These are phyloP conservation scores for Keithomyces neogunnii DNA, from an alignment of 2,329 filamentous ascomycete genomes.

Conservation along the genomic window DNA sequence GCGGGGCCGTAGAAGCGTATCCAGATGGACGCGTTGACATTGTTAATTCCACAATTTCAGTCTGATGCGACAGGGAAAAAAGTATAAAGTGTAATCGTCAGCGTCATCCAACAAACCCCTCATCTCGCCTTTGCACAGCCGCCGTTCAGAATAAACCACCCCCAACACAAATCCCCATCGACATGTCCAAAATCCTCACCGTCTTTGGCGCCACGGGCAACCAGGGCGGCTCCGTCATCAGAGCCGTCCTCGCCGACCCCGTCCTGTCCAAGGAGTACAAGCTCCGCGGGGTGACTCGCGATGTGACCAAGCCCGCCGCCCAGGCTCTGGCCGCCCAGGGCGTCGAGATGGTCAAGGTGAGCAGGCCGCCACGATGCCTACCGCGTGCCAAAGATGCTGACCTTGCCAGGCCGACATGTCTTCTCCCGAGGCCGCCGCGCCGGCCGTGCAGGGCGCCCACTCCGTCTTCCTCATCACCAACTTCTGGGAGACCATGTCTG, in stretches of 20 bases:
- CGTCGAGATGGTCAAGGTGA: constrained; percentile 32
- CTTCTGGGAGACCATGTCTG: constrained; percentile 25
- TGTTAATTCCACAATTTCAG: background rate
- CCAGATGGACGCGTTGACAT: no score
- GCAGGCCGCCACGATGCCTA: constrained; percentile 6
- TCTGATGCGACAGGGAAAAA: background rate
- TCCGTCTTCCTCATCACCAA: constrained; percentile 34
- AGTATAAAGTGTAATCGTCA: background rate
- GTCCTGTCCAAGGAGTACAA: constrained; percentile 33
- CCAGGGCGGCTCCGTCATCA: constrained; percentile 40
- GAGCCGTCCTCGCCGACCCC: constrained; percentile 35
- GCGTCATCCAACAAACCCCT: background rate
- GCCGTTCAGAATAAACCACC: background rate
- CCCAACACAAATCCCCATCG: background rate
- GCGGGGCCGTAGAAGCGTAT: no score
- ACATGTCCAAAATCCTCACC: constrained; percentile 29
- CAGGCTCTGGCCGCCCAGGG: constrained; percentile 29
- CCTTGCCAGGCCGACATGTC: constrained; percentile 30
- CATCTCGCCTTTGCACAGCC: background rate
- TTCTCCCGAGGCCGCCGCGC: constrained; percentile 22
- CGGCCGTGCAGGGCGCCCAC: constrained; percentile 32
- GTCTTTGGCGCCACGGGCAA: constrained; percentile 42
- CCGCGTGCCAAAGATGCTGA: background rate
- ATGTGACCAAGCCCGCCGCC: constrained; percentile 30
- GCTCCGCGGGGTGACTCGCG: constrained; percentile 39